Conservation (phyloP, 2,329 filamentous ascomycete species). For the Nemania sp. region DNA sequence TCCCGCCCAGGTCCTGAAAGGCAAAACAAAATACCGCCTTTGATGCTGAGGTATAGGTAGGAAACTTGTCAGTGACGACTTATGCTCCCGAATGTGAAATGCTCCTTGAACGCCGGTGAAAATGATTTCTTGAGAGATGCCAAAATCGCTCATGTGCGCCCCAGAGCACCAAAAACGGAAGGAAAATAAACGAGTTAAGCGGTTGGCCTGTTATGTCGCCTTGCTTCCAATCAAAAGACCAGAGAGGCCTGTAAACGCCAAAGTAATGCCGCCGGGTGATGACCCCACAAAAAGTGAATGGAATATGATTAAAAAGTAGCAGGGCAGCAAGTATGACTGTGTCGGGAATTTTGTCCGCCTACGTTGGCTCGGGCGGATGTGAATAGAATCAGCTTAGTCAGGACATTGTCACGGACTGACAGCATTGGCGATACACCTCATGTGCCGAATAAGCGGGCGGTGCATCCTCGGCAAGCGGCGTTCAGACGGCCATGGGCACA, state of each 20-base stretch:
- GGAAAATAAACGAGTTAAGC: slow-evolving; percentile 1
- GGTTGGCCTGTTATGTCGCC: slow-evolving; percentile 1
- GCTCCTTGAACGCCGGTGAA: slow-evolving; percentile 25
- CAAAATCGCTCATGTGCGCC: slow-evolving; percentile 18
- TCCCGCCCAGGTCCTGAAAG: slow-evolving; percentile 12
- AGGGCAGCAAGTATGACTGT: slow-evolving; percentile 11
- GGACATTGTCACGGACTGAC: background rate
- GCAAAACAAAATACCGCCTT: slow-evolving; percentile 21
- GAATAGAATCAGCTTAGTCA: background rate
- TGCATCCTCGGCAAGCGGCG: background rate
- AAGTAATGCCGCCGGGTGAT: slow-evolving; percentile 20
- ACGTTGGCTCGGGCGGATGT: background rate
- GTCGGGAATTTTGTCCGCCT: slow-evolving; percentile 1
- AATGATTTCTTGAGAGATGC: slow-evolving; percentile 25
- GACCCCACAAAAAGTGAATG: slow-evolving; percentile 4
- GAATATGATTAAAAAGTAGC: slow-evolving; percentile 20
- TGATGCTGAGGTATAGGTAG: slow-evolving; percentile 26
- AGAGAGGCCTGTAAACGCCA: slow-evolving; percentile 25
- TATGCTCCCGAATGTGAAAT: slow-evolving; percentile 19
- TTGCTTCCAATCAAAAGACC: slow-evolving; percentile 1
- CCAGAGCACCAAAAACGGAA: slow-evolving; percentile 17
- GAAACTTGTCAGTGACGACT: slow-evolving; percentile 18
- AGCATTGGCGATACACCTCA: background rate
- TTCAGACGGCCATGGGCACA: slow-evolving; percentile 34
- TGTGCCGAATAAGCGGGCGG: background rate